phyloP scores from a whole-genome alignment of 352 stramenopile genomes.

The Phytophthora brassicae region DNA sequence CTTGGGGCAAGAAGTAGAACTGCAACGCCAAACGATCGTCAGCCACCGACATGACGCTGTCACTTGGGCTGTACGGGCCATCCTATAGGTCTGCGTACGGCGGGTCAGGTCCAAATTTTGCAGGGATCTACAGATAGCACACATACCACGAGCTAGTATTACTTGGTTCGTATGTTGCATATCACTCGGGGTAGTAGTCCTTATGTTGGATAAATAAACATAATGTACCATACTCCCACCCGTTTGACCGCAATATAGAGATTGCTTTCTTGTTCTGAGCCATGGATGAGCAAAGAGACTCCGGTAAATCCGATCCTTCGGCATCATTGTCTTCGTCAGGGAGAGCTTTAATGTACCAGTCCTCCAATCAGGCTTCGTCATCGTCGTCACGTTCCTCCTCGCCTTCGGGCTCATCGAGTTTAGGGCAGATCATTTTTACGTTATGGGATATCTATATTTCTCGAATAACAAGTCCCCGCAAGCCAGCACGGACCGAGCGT shows the following conservation, averaged over 20 bases:
- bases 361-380: not conserved
- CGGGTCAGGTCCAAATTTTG: not conserved
- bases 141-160: not conserved
- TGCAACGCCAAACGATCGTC: constrained; percentile 5
- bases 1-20: constrained; percentile 17
- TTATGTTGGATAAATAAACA: not conserved
- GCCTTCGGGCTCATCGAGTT: not conserved
- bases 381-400: not conserved
- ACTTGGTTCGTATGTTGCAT: not conserved
- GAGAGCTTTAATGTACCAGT: not conserved
- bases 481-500: too few species aligned
- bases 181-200: not conserved
- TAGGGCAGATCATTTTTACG: too few species aligned
- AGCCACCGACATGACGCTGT: too few species aligned
- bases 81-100: not conserved
- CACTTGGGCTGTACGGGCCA: too few species aligned
- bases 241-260: not conserved
- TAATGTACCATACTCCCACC: constrained; percentile 2
- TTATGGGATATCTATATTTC: too few species aligned
- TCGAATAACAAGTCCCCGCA: too few species aligned
- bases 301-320: not conserved
- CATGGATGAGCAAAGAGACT: not conserved
- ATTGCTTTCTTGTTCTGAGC: not conserved
- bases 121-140: not conserved
- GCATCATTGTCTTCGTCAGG: not conserved